These are phyloP conservation scores for Myrica gale DNA, from an alignment of 306 rosid genomes.

Conservation along the genomic window DNA sequence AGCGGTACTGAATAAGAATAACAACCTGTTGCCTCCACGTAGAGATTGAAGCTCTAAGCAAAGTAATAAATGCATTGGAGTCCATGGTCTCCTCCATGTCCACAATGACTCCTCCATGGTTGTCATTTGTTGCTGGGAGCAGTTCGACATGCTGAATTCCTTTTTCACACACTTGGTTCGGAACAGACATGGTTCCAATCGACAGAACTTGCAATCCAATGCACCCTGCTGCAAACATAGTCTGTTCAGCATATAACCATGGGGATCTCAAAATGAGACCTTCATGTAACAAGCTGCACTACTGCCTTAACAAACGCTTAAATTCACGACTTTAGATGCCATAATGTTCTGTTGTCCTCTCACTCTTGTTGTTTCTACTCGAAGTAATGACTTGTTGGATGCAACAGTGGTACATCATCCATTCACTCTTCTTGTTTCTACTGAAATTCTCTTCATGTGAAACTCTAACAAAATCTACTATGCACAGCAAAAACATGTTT, in stretches of 20 bases:
- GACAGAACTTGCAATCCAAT: neutral
- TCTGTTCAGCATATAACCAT: neutral
- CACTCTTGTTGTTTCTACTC: neutral
- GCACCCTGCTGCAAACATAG: neutral
- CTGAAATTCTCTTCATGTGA: neutral
- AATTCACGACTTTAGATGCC: neutral
- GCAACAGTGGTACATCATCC: neutral
- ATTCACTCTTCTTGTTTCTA: neutral
- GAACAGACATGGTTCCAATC: slow-evolving; percentile 2
- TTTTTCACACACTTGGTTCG: neutral
- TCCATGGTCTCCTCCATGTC: slow-evolving; percentile 15
- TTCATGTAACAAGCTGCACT: neutral
- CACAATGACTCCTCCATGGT: slow-evolving; percentile 14
- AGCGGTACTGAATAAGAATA: neutral
- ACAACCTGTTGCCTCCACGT: slow-evolving; percentile 18
- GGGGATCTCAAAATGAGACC: neutral
- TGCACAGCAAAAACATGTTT: neutral
- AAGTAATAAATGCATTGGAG: neutral
- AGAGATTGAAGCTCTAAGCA: slow-evolving; percentile 5
- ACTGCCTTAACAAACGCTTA: too few species aligned
- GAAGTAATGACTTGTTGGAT: neutral
- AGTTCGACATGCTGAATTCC: neutral
- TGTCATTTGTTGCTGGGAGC: neutral
- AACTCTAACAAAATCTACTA: neutral
- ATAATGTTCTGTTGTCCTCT: neutral